Conservation (phyloP, 1,139 yeast genomes). For the Yamadazyma oceani region DNA sequence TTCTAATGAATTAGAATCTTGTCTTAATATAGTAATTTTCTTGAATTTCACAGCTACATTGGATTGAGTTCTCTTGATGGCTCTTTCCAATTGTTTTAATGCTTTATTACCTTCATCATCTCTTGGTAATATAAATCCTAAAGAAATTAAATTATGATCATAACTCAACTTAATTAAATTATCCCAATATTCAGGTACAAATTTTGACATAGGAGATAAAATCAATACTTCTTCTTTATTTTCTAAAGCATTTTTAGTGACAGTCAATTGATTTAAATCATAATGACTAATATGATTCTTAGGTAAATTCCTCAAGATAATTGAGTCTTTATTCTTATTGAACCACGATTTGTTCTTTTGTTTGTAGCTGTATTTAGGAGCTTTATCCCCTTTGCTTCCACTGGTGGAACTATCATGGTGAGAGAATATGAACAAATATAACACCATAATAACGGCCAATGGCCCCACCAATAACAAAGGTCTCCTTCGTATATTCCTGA, state of each 20-base stretch:
- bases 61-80: constrained; percentile 57
- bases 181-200: constrained; percentile 84
- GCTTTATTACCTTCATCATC: constrained; percentile 78
- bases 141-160: constrained; percentile 80
- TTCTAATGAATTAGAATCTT: constrained; percentile 76
- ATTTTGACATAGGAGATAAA: constrained; percentile 85
- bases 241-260: constrained; percentile 66
- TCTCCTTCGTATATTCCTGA: constrained; percentile 61
- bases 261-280: constrained; percentile 72
- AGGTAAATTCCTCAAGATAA: constrained; percentile 61
- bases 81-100: constrained; percentile 65
- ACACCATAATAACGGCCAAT: constrained; percentile 37
- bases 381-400: constrained; percentile 7
- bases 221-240: constrained; percentile 81
- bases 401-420: constrained; percentile 21
- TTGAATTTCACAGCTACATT: constrained; percentile 66
- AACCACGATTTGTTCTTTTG: constrained; percentile 51
- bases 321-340: constrained; percentile 40
- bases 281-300: constrained; percentile 83
- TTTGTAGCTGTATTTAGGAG: constrained; percentile 49
- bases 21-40: constrained; percentile 84
- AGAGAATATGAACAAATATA: constrained; percentile 45
- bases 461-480: constrained; percentile 52
- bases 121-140: constrained; percentile 90
- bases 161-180: constrained; percentile 72